Conservation (phyloP, 2,329 filamentous ascomycete genomes). For the Metarhizium guizhouense region DNA sequence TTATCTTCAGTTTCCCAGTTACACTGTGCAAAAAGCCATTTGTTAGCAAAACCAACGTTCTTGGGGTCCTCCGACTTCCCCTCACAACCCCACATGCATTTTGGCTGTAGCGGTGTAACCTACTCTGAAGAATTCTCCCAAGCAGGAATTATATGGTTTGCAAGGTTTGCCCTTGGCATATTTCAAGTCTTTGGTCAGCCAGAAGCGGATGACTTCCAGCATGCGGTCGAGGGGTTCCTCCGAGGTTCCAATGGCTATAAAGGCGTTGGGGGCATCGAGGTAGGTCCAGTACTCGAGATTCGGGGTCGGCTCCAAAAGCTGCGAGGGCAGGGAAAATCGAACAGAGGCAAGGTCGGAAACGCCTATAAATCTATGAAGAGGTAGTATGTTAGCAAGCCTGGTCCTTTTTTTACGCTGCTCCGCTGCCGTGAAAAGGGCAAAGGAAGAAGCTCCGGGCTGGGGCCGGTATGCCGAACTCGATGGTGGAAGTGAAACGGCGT, state of each 20-base stretch:
- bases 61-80: background rate
- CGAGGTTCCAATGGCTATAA: slow-evolving; percentile 74
- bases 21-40: slow-evolving; percentile 46
- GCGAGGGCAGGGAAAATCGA: slow-evolving; percentile 89
- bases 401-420: background rate
- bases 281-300: slow-evolving; percentile 99
- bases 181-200: slow-evolving; percentile 99
- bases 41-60: background rate
- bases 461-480: background rate
- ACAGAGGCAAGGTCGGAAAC: slow-evolving; percentile 93
- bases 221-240: slow-evolving; percentile 88
- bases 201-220: slow-evolving; percentile 90
- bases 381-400: slow-evolving; percentile 3
- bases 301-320: slow-evolving; percentile 89
- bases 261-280: slow-evolving; percentile 87
- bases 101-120: slow-evolving; percentile 16
- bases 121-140: slow-evolving; percentile 96
- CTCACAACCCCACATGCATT: background rate
- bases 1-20: slow-evolving; percentile 90
- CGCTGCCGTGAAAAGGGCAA: background rate
- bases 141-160: slow-evolving; percentile 96
- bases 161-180: slow-evolving; percentile 97
- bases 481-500: background rate
- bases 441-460: too few relatives aligned
- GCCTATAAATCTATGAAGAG: slow-evolving; percentile 70